phyloP scores from a whole-genome alignment of 2,329 filamentous ascomycete species.

The Calonectria pauciramosa region DNA sequence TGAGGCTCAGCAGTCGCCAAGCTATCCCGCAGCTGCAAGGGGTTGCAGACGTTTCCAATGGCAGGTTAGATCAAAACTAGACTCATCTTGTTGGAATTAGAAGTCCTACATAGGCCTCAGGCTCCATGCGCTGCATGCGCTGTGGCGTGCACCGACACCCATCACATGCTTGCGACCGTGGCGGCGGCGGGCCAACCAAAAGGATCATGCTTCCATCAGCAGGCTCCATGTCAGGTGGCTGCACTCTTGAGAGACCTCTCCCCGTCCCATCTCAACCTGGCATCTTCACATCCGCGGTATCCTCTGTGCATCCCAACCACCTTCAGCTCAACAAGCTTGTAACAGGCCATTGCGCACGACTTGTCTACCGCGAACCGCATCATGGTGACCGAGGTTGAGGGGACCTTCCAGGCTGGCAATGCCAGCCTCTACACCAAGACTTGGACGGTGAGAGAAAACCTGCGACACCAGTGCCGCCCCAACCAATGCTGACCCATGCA shows the following conservation, averaged over 20 bases:
- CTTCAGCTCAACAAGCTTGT: neutral
- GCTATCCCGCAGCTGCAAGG: neutral
- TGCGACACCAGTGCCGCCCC: neutral
- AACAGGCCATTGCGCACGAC: neutral
- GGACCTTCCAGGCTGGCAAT: slow-evolving; percentile 61
- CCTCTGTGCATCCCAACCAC: neutral
- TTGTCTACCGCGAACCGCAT: neutral
- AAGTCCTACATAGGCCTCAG: neutral
- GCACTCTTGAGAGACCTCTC: neutral
- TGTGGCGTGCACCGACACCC: slow-evolving; percentile 12
- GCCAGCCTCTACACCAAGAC: slow-evolving; percentile 68
- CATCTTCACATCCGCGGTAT: neutral
- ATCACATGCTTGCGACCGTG: slow-evolving; percentile 17
- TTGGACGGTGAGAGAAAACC: slow-evolving; percentile 64
- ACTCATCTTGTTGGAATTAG: neutral
- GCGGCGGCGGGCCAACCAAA: neutral
- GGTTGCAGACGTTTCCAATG: neutral
- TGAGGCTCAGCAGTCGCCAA: neutral
- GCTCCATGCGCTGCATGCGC: neutral
- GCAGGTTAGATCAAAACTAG: neutral
- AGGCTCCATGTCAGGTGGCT: slow-evolving; percentile 5
- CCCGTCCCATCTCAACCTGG: neutral
- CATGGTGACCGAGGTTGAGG: slow-evolving; percentile 62
- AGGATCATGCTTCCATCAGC: slow-evolving; percentile 5
- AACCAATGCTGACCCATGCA: slow-evolving; percentile 46